phyloP scores from a whole-genome alignment of 2,329 filamentous ascomycete species.

The Phoma sp. region DNA sequence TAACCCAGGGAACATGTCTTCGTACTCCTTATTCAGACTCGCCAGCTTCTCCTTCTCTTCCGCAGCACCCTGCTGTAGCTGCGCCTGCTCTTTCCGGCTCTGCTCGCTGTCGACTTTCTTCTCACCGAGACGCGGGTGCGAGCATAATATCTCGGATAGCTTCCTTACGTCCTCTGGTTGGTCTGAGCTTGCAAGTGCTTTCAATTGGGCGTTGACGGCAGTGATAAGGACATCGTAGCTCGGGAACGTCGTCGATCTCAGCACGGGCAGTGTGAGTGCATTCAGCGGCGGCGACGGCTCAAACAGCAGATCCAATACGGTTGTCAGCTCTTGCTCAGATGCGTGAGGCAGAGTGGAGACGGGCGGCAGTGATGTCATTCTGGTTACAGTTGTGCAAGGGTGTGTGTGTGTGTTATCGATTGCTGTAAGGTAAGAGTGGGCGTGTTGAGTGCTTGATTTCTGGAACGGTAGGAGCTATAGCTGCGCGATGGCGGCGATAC shows the following conservation, averaged over 20 bases:
- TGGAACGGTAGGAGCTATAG: not conserved
- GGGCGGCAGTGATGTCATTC: slow-evolving; percentile 60
- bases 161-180: slow-evolving; percentile 58
- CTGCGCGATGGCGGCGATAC: slow-evolving; percentile 2
- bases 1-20: slow-evolving; percentile 78
- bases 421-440: slow-evolving; percentile 2
- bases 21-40: slow-evolving; percentile 76
- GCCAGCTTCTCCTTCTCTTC: slow-evolving; percentile 65
- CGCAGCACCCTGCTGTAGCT: slow-evolving; percentile 61
- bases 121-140: slow-evolving; percentile 83
- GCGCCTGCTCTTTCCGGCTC: slow-evolving; percentile 81
- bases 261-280: slow-evolving; percentile 69
- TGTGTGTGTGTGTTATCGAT: slow-evolving; percentile 3
- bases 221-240: slow-evolving; percentile 75
- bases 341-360: slow-evolving; percentile 63
- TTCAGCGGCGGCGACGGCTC: slow-evolving; percentile 81
- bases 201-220: slow-evolving; percentile 68
- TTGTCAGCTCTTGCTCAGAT: slow-evolving; percentile 60
- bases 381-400: not conserved
- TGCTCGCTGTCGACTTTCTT: slow-evolving; percentile 82
- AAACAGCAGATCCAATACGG: slow-evolving; percentile 78
- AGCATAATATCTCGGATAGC: slow-evolving; percentile 75
- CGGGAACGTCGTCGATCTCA: slow-evolving; percentile 65
- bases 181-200: slow-evolving; percentile 39
- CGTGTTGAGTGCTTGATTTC: slow-evolving; percentile 3